These are phyloP conservation scores for Russula emetica DNA, from an alignment of 768 basidiomycete species.

Conservation along the genomic window DNA sequence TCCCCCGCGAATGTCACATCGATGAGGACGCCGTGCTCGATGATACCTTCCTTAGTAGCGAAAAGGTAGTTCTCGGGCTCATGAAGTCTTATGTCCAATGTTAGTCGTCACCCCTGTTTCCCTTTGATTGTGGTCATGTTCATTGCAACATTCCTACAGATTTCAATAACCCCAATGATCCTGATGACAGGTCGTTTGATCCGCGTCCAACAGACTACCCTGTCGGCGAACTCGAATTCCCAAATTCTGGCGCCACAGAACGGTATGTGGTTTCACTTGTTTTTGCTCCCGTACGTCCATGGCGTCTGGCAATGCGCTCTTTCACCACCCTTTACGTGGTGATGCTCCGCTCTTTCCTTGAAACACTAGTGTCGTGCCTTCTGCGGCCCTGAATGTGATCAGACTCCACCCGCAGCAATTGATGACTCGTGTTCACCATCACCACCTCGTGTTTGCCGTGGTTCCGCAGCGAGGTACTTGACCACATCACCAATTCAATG, in stretches of 20 bases:
- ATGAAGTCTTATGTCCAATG: conserved; percentile 68
- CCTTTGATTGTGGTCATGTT: background rate
- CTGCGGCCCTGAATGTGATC: background rate
- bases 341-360: background rate
- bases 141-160: conserved; percentile 39
- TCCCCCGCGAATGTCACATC: conserved; percentile 47
- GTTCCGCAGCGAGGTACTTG: conserved; percentile 1
- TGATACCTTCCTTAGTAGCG: conserved; percentile 54
- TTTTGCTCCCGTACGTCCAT: conserved; percentile 7
- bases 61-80: conserved; percentile 55
- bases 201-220: conserved; percentile 57
- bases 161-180: conserved; percentile 64
- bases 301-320: conserved; percentile 16
- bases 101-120: conserved; percentile 36
- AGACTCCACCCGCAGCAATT: conserved; percentile 7
- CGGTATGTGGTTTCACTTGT: conserved; percentile 42
- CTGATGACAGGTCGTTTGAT: conserved; percentile 58
- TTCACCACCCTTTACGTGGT: background rate
- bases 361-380: background rate
- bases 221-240: conserved; percentile 71
- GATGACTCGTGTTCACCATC: conserved; percentile 3
- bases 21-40: conserved; percentile 52
- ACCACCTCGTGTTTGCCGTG: conserved; percentile 11
- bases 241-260: conserved; percentile 65
- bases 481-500: background rate